Evolutionary conservation across 108 stramenopile genomes (phyloP).

Genomic region (Nannochloropsis salina): DNA sequence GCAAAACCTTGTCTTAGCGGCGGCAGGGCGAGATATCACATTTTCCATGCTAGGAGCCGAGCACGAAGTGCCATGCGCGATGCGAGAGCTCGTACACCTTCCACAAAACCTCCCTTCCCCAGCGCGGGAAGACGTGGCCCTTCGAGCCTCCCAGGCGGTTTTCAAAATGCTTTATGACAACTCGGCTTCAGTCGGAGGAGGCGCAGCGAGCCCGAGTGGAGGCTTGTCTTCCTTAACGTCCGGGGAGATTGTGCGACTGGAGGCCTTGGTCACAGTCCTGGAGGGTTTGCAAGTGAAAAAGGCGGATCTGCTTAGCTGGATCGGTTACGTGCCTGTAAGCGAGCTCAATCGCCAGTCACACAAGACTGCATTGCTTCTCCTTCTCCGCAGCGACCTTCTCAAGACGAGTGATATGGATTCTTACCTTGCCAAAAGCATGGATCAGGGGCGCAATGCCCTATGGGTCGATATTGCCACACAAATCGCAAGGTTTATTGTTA

Average conservation of each 20-base stretch:
- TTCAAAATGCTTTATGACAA: conserved; percentile 94
- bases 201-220: background rate
- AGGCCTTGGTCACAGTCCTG: conserved; percentile 73
- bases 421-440: conserved; percentile 72
- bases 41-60: conserved; percentile 77
- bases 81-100: conserved; percentile 66
- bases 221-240: background rate
- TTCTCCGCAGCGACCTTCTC: conserved; percentile 71
- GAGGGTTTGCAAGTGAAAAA: conserved; percentile 71
- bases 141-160: conserved; percentile 82
- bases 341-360: conserved; percentile 75
- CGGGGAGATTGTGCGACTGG: conserved; percentile 73
- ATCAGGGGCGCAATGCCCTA: conserved; percentile 68
- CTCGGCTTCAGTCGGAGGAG: conserved; percentile 37
- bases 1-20: conserved; percentile 62
- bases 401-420: conserved; percentile 68
- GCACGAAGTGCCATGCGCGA: conserved; percentile 78
- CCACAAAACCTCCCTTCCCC: conserved; percentile 48
- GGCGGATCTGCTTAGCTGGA: conserved; percentile 80
- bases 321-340: conserved; percentile 63
- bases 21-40: conserved; percentile 71
- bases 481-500: conserved; percentile 55
- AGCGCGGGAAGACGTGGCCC: conserved; percentile 72
- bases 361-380: conserved; percentile 75
- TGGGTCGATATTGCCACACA: conserved; percentile 85